These are phyloP conservation scores for Microbotryum lychnidis-dioicae DNA, from an alignment of 1,284 basidiomycete species.

Conservation along the genomic window DNA sequence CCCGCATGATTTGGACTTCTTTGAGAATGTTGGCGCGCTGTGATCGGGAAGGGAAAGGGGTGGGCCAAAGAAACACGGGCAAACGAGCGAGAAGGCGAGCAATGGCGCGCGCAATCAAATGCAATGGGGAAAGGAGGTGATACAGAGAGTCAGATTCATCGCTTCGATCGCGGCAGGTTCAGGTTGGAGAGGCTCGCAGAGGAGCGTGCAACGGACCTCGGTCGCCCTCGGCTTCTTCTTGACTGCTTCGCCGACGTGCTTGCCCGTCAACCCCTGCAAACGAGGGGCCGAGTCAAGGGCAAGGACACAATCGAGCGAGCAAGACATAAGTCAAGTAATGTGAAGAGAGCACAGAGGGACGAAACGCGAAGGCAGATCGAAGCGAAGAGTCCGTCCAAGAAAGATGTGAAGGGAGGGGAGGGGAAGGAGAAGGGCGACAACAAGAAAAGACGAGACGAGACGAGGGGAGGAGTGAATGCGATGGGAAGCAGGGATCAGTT, in stretches of 20 bases:
- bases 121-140: not conserved
- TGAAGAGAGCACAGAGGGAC: constrained; percentile 15
- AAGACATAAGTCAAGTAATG: constrained; percentile 8
- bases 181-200: constrained; percentile 33
- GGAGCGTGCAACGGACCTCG: constrained; percentile 34
- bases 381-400: constrained; percentile 31
- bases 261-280: constrained; percentile 17
- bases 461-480: not conserved
- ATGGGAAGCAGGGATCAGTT: too few relatives aligned
- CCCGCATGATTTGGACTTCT: constrained; percentile 99
- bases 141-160: constrained; percentile 15
- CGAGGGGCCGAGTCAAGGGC: constrained; percentile 2
- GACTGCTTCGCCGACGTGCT: constrained; percentile 32
- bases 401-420: constrained; percentile 27
- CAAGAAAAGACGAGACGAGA: not conserved
- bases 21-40: constrained; percentile 98
- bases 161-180: constrained; percentile 36
- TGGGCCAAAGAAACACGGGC: constrained; percentile 4
- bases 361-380: constrained; percentile 24
- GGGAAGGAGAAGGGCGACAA: not conserved
- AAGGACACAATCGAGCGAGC: constrained; percentile 31
- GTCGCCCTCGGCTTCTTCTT: constrained; percentile 37
- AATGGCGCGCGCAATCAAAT: constrained; percentile 11
- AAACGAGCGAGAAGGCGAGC: constrained; percentile 26
- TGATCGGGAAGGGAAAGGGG: constrained; percentile 14